phyloP scores from a whole-genome alignment of 75 land plant genomes.

The Adiantum capillusveneris region DNA sequence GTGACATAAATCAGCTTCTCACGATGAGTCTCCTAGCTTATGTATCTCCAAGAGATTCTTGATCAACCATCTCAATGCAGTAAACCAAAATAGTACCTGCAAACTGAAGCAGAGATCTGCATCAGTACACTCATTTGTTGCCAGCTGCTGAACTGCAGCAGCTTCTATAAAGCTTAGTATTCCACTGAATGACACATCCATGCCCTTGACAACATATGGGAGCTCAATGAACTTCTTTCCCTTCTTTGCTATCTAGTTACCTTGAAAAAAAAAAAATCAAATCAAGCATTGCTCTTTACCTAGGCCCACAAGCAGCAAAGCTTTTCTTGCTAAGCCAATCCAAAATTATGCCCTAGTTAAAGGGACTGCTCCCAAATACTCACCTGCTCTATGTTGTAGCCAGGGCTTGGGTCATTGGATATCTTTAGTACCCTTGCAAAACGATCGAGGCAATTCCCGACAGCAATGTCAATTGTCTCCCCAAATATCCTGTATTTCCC shows the following conservation, averaged over 20 bases:
- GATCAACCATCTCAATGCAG: too few species aligned
- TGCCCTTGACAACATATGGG: conserved; percentile 97
- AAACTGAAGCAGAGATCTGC: conserved; percentile 93
- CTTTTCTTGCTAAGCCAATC: too few species aligned
- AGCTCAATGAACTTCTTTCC: conserved; percentile 78
- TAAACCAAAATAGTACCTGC: too few species aligned
- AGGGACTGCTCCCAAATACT: too few species aligned
- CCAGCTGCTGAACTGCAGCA: conserved; percentile 70
- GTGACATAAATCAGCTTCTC: too few species aligned
- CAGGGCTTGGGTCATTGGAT: conserved; percentile 86
- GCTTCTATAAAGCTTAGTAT: conserved; percentile 90
- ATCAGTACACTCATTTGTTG: conserved; percentile 83
- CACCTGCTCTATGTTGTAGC: conserved; percentile 90
- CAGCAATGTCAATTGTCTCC: conserved; percentile 88
- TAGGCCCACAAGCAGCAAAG: too few species aligned
- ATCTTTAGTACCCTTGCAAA: conserved; percentile 77
- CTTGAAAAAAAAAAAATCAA: conserved; percentile 6
- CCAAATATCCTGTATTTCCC: conserved; percentile 83
- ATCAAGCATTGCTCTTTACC: conserved; percentile 3
- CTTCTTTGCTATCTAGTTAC: conserved; percentile 78
- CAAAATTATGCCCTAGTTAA: too few species aligned
- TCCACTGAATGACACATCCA: conserved; percentile 99
- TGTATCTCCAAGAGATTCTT: too few species aligned
- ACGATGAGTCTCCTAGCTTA: too few species aligned
- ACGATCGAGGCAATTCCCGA: conserved; percentile 85